Evolutionary conservation across 108 stramenopile genomes (phyloP).

Genomic region (Cyclotella atomus): DNA sequence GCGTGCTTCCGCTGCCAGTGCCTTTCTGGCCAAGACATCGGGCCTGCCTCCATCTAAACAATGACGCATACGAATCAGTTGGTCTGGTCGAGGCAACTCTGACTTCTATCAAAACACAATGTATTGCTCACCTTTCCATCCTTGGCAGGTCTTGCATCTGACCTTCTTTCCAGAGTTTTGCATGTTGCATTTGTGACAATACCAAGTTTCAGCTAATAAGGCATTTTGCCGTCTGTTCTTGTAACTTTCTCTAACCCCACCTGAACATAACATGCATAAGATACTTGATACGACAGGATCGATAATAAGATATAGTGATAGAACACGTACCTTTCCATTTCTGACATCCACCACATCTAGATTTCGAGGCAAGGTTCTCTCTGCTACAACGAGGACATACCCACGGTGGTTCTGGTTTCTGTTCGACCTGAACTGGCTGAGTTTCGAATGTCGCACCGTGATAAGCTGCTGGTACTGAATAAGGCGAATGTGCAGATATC

Average conservation of each 20-base stretch:
- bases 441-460: background rate
- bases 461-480: background rate
- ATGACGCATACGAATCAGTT: too few relatives aligned
- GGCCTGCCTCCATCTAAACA: constrained; percentile 14
- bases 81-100: too few relatives aligned
- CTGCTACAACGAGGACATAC: background rate
- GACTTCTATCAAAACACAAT: too few relatives aligned
- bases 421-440: background rate
- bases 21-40: constrained; percentile 6
- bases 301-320: background rate
- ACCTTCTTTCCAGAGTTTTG: background rate
- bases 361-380: background rate
- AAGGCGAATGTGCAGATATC: too few relatives aligned
- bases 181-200: constrained; percentile 3
- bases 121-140: constrained; percentile 10
- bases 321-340: background rate
- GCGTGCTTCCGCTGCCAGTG: background rate
- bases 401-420: background rate
- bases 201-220: constrained; percentile 5
- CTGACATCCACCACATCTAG: background rate
- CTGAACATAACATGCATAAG: background rate
- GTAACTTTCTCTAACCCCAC: background rate
- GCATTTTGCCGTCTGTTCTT: background rate
- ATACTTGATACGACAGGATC: background rate
- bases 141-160: constrained; percentile 10